Base-by-base conservation (phyloP, 441 rosid species). In the Theobroma grandiflorum region DNA sequence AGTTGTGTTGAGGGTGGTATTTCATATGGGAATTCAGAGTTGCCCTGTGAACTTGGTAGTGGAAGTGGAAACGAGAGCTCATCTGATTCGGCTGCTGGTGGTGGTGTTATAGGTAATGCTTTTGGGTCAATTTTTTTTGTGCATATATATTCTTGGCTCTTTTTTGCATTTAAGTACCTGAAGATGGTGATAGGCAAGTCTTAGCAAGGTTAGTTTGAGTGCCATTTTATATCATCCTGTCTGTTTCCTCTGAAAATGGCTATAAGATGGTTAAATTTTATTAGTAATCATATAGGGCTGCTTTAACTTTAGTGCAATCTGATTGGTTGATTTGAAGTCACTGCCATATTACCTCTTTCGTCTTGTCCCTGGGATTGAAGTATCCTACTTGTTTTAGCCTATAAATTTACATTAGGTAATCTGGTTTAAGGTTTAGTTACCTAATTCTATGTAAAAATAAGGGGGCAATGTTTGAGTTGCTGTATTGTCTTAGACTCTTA, bases 41-140 rank as follows among this genome's bases (percentile, higher is more conserved):
- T 96, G 82, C 99, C 99, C 68, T 97, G 99, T 86, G 99, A 96
- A 87, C 99, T 92, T 89, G 99, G 99, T 80, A 96, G 99, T 89
- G 99, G 99, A 88, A 97, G 99, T 90, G 99, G 99, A 75, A 89
- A 91, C 66, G 90, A 89, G 81, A 91, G 88, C 81, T 85, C 86
- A 12, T 79, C 82, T 81, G 86, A 86, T 87, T 90, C 94, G 22
- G 89, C 97, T 84, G 83, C 98, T 47, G 99, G 99, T 64, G 99
- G 99, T 82, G 99, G 99, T 64, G 87, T 95, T 79, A 85, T 97
- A 87, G 98, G 99, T 97, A 90, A 80, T 85, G 71, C 55, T 49
- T 40, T 74, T 69, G 61, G 18, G 43, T 57, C 22, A 61, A 14
- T 72, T 70, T 52, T 52, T 52, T 72, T 65, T 67, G 50, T 10